A percentile compares a stretch with the other conserved stretches of the same genome.
phyloP scores from a whole-genome alignment of 768 basidiomycete genomes.

The Infundibulicybe gibba region DNA sequence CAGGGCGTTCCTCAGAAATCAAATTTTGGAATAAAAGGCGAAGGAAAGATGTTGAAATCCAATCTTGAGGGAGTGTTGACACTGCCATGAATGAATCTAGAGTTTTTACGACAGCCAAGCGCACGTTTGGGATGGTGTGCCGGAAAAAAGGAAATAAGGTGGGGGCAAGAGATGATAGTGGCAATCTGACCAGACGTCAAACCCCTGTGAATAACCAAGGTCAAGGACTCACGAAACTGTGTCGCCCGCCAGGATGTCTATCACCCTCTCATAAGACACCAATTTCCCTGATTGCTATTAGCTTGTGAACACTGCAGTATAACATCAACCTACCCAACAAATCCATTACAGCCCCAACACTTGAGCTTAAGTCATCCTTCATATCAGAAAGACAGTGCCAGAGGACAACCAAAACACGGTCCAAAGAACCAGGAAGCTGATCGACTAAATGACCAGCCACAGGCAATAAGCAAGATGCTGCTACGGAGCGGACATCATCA shows the following conservation, averaged over 20 bases:
- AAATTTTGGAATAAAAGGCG: slow-evolving; percentile 92
- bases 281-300: slow-evolving; percentile 58
- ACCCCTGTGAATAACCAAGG: background rate
- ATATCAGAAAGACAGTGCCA: slow-evolving; percentile 91
- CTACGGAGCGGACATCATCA: slow-evolving; percentile 95
- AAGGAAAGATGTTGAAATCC: slow-evolving; percentile 77
- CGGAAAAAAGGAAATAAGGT: slow-evolving; percentile 95
- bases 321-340: slow-evolving; percentile 62
- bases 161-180: slow-evolving; percentile 78
- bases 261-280: slow-evolving; percentile 76
- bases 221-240: slow-evolving; percentile 62
- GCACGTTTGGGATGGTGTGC: slow-evolving; percentile 92
- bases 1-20: slow-evolving; percentile 83
- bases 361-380: slow-evolving; percentile 96
- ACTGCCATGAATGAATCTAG: slow-evolving; percentile 84
- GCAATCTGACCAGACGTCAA: slow-evolving; percentile 46
- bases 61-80: slow-evolving; percentile 67
- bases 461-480: slow-evolving; percentile 87
- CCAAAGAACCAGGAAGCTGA: slow-evolving; percentile 67
- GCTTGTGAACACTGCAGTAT: slow-evolving; percentile 4
- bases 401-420: slow-evolving; percentile 74
- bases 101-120: slow-evolving; percentile 88
- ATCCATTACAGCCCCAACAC: slow-evolving; percentile 97
- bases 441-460: slow-evolving; percentile 81
- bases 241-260: slow-evolving; percentile 66